A percentile compares a stretch with the other conserved stretches of the same genome.
Conservation (phyloP, 495 filamentous ascomycete genomes). For the Trichodelitschia bisporula region DNA sequence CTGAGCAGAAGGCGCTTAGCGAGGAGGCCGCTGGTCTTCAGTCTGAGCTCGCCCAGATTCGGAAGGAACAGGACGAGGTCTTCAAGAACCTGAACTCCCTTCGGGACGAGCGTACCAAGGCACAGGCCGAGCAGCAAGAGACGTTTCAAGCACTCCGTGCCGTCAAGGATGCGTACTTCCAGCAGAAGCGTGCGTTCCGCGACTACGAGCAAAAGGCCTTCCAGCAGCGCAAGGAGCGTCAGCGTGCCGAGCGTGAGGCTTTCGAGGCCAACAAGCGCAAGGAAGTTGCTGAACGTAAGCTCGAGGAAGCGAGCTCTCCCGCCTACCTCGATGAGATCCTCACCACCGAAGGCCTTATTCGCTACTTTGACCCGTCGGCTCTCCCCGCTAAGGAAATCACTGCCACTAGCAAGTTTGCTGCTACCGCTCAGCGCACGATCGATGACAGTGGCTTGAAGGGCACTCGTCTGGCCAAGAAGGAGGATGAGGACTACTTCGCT, state of each 20-base stretch:
- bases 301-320: slow-evolving; percentile 72
- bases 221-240: slow-evolving; percentile 47
- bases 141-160: slow-evolving; percentile 58
- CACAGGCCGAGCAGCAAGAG: slow-evolving; percentile 58
- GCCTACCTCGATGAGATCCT: slow-evolving; percentile 84
- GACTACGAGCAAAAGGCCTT: slow-evolving; percentile 62
- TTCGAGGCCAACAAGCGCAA: slow-evolving; percentile 49
- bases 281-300: slow-evolving; percentile 58
- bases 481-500: slow-evolving; percentile 70
- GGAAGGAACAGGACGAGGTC: slow-evolving; percentile 67
- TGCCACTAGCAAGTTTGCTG: slow-evolving; percentile 41
- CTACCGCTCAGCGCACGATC: slow-evolving; percentile 56
- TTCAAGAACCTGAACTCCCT: slow-evolving; percentile 70
- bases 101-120: slow-evolving; percentile 65
- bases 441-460: slow-evolving; percentile 60
- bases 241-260: slow-evolving; percentile 54
- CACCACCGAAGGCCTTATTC: slow-evolving; percentile 59
- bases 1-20: slow-evolving; percentile 69
- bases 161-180: slow-evolving; percentile 68
- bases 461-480: slow-evolving; percentile 50
- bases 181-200: slow-evolving; percentile 45
- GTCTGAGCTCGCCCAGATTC: slow-evolving; percentile 67
- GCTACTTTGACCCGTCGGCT: slow-evolving; percentile 69
- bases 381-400: slow-evolving; percentile 36
- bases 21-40: slow-evolving; percentile 47